Conservation (phyloP, 2,329 filamentous ascomycete species). For the Xylaria sp. region DNA sequence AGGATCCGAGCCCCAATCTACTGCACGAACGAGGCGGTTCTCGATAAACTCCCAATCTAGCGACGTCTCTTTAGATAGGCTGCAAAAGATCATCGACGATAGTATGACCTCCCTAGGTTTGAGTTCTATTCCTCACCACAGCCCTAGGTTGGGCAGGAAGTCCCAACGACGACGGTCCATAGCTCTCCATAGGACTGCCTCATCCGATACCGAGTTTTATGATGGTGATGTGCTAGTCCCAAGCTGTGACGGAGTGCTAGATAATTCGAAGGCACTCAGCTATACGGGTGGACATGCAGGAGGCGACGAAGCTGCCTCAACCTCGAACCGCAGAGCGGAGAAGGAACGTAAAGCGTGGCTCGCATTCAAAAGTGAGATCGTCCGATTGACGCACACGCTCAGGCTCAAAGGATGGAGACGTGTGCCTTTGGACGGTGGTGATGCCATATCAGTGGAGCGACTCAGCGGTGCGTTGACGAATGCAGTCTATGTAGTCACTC, state of each 20-base stretch:
- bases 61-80: constrained; percentile 75
- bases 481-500: constrained; percentile 91
- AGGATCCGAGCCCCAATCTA: constrained; percentile 17
- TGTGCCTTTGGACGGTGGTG: constrained; percentile 73
- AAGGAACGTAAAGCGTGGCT: constrained; percentile 81
- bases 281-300: constrained; percentile 65
- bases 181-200: constrained; percentile 56
- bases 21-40: constrained; percentile 45
- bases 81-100: constrained; percentile 80
- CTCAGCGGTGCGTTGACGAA: constrained; percentile 94
- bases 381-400: constrained; percentile 86
- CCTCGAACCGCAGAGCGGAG: constrained; percentile 54
- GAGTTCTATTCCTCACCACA: constrained; percentile 50
- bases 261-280: constrained; percentile 87
- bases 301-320: constrained; percentile 49
- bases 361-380: constrained; percentile 89
- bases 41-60: constrained; percentile 71
- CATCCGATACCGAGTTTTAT: constrained; percentile 83
- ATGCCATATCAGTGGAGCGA: constrained; percentile 71
- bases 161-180: constrained; percentile 43
- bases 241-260: constrained; percentile 80
- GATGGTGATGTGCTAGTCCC: constrained; percentile 86
- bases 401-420: constrained; percentile 90
- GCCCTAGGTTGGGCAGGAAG: constrained; percentile 52
- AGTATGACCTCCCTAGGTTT: constrained; percentile 63